Evolutionary conservation across 2,329 filamentous ascomycete genomes (phyloP), one percentile per base, ranked within the genome.

Genomic region (Xylaria digitata): DNA sequence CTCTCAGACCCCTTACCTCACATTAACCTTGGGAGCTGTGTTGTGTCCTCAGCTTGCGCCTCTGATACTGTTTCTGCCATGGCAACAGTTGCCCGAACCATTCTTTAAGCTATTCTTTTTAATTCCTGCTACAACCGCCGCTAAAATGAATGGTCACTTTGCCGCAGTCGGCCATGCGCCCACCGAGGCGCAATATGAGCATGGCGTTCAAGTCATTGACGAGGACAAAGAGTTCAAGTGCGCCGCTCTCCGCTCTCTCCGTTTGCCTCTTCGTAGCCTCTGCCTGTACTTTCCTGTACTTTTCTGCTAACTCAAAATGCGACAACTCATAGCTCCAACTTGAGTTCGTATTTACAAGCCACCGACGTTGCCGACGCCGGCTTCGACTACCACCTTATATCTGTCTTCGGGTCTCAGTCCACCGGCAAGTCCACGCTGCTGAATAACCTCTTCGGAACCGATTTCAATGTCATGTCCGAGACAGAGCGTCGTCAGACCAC

Each of bases 301-400:
- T 49, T 67, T 54, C 53, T 37, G 58, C 72, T 74, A 58, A 72
- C 66, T 48, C 42, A n/a, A 9, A 5, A 54, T 59, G 53, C 63
- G 54, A 62, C 49, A 52, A 43, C 50, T 63, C 55, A 23, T 60
- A 97, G 93, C 81, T 81, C 88, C 65, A 88, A 92, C 75, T 84
- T 99, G 75, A 91, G 90, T 75, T 88, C 89, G 66, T 99, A 99
- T 80, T 89, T 99, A 73, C 86, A 88, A 72, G 83, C 89, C 71
- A 92, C 94, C 78, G 86, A 92, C 76, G 89, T 97, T 74, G 92
- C 93, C 73, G 89, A 92, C 68, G 90, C 94, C 70, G 96, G 96
- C 77, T 99, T 99, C 88, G 97, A 98, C 83, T 99, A 99, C 83
- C 96, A 99, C 81, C 89, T 99, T 77, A 97, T 99, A 78, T 97